Conservation (phyloP, 139 green algal species). For the Coelastrella sp. region DNA sequence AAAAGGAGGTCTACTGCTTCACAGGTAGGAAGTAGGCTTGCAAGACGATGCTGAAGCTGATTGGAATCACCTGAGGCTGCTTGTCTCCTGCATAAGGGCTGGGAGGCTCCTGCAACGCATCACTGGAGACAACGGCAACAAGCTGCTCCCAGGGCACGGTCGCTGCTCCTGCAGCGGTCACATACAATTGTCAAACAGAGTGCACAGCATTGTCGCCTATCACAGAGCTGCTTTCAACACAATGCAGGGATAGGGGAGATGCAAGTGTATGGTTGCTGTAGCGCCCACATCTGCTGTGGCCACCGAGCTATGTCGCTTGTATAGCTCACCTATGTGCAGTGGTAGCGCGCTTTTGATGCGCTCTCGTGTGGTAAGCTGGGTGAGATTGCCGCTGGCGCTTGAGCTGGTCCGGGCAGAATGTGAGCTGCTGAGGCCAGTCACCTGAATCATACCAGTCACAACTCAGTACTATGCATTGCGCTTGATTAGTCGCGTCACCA, state of each 20-base stretch:
- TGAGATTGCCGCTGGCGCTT: constrained; percentile 13
- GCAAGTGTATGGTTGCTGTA: too few relatives aligned
- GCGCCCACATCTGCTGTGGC: too few relatives aligned
- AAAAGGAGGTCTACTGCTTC: too few relatives aligned
- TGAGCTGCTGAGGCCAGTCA: constrained; percentile 36
- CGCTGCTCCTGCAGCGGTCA: constrained; percentile 54
- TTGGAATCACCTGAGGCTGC: constrained; percentile 45
- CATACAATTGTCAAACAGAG: constrained; percentile 6
- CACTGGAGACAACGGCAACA: constrained; percentile 56
- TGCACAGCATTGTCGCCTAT: background rate
- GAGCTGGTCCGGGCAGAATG: constrained; percentile 32
- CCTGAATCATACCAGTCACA: background rate
- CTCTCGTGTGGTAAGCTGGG: constrained; percentile 7
- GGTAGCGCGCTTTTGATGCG: constrained; percentile 18
- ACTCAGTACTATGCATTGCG: too few relatives aligned
- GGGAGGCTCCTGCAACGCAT: constrained; percentile 57
- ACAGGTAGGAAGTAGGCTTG: too few relatives aligned
- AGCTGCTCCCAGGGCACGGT: constrained; percentile 70
- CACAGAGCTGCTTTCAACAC: background rate
- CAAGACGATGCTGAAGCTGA: too few relatives aligned
- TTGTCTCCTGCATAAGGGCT: background rate
- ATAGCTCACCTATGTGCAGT: constrained; percentile 9
- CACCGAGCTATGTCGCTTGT: background rate
- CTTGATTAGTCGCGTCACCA: too few relatives aligned
- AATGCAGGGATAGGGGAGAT: too few relatives aligned